A percentile compares a stretch with the other conserved stretches of the same genome.
Evolutionary conservation across 2,329 filamentous ascomycete species (phyloP).

Genomic region (Capronia americana): DNA sequence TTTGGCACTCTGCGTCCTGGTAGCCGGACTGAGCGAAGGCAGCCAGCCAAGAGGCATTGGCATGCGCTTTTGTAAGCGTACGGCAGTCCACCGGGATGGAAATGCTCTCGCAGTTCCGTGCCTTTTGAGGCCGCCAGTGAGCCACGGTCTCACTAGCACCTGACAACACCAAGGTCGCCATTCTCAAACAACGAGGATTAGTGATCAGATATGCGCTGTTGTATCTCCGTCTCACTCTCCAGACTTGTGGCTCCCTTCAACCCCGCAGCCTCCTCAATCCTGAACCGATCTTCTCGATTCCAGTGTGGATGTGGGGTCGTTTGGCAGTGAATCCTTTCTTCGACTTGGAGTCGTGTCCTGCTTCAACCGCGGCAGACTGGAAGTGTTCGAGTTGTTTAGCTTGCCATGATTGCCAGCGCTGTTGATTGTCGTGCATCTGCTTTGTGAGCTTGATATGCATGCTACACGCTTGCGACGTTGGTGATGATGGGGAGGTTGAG

Average conservation of each 20-base stretch:
- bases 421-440: slow-evolving; percentile 33
- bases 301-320: slow-evolving; percentile 28
- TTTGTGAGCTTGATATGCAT: slow-evolving; percentile 34
- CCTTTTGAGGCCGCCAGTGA: not conserved
- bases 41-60: not conserved
- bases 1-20: not conserved
- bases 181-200: not conserved
- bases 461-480: slow-evolving; percentile 8
- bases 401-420: slow-evolving; percentile 34
- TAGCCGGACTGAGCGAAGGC: not conserved
- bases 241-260: slow-evolving; percentile 9
- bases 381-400: slow-evolving; percentile 31
- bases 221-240: slow-evolving; percentile 6
- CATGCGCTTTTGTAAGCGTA: not conserved
- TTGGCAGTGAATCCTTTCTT: slow-evolving; percentile 28
- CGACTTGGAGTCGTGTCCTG: slow-evolving; percentile 11
- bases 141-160: not conserved
- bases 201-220: not conserved
- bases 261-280: slow-evolving; percentile 30
- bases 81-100: not conserved
- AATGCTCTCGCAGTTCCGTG: not conserved
- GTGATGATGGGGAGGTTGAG: not conserved
- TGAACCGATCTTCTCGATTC: slow-evolving; percentile 28
- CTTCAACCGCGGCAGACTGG: slow-evolving; percentile 21
- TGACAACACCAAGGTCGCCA: not conserved